These are phyloP conservation scores for Emmonsiellopsis sp. DNA, from an alignment of 2,329 filamentous ascomycete genomes.

Conservation along the genomic window DNA sequence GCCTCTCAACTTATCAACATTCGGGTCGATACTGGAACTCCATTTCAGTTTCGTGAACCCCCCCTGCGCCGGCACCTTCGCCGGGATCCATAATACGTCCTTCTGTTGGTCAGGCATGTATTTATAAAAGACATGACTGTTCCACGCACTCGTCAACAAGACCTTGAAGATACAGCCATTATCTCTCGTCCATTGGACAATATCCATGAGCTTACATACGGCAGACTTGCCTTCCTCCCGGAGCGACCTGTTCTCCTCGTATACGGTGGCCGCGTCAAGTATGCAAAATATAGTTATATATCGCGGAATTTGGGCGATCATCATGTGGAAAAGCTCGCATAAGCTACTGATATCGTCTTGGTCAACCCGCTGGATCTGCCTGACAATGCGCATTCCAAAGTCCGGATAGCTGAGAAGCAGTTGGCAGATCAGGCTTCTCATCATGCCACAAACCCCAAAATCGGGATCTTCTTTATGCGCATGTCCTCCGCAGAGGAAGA, in stretches of 20 bases:
- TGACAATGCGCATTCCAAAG: neutral
- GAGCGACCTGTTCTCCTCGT: neutral
- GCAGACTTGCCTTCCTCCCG: neutral
- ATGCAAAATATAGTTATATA: constrained; percentile 1
- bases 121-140: constrained; percentile 1
- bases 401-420: neutral
- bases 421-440: neutral
- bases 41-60: constrained; percentile 3
- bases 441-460: constrained; percentile 1
- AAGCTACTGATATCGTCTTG: neutral
- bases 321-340: constrained; percentile 1
- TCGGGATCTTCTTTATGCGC: neutral
- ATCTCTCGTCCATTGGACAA: neutral
- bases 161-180: constrained; percentile 1
- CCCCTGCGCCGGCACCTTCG: neutral
- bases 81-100: neutral
- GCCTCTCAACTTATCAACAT: neutral
- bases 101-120: neutral
- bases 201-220: neutral
- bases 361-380: neutral
- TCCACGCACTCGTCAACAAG: constrained; percentile 1
- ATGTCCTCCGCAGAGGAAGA: constrained; percentile 1
- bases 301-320: neutral
- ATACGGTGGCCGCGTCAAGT: neutral
- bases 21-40: neutral